phyloP scores from a whole-genome alignment of 2,329 filamentous ascomycete species.

The Mariannaea sp. region DNA sequence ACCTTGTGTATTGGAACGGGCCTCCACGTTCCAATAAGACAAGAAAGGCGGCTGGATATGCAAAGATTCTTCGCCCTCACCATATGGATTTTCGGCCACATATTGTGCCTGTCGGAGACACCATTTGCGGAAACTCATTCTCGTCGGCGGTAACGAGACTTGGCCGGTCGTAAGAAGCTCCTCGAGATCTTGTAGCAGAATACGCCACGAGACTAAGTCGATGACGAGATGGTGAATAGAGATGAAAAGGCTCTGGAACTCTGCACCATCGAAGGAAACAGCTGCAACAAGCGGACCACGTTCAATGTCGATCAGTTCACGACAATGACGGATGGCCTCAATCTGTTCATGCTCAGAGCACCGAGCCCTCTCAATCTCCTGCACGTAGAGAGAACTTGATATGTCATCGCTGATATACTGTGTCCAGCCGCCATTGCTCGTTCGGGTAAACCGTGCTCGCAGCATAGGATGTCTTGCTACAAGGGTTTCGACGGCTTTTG shows the following conservation, averaged over 20 bases:
- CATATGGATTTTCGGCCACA: background rate
- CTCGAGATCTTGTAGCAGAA: slow-evolving; percentile 14
- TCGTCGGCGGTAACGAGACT: background rate
- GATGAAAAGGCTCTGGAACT: slow-evolving; percentile 5
- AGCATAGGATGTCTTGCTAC: slow-evolving; percentile 19
- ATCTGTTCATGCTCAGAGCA: too few relatives aligned
- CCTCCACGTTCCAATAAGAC: background rate
- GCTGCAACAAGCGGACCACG: slow-evolving; percentile 27
- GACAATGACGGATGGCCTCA: background rate
- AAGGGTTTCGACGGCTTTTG: background rate
- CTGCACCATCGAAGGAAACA: slow-evolving; percentile 16
- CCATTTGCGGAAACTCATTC: background rate
- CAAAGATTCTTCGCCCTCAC: background rate
- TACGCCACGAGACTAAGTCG: slow-evolving; percentile 57
- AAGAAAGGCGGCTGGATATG: background rate
- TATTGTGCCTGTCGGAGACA: background rate
- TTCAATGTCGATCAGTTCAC: slow-evolving; percentile 8
- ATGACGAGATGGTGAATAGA: slow-evolving; percentile 26
- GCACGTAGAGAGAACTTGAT: background rate
- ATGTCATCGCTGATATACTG: background rate
- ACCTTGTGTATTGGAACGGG: background rate
- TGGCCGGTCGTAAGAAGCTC: slow-evolving; percentile 8
- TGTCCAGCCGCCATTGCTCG: background rate
- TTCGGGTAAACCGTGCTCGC: slow-evolving; percentile 9
- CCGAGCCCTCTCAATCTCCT: background rate